Evolutionary conservation across 352 stramenopile genomes (phyloP), one percentile per base, ranked within the genome.

Genomic region (Peronospora destructor): DNA sequence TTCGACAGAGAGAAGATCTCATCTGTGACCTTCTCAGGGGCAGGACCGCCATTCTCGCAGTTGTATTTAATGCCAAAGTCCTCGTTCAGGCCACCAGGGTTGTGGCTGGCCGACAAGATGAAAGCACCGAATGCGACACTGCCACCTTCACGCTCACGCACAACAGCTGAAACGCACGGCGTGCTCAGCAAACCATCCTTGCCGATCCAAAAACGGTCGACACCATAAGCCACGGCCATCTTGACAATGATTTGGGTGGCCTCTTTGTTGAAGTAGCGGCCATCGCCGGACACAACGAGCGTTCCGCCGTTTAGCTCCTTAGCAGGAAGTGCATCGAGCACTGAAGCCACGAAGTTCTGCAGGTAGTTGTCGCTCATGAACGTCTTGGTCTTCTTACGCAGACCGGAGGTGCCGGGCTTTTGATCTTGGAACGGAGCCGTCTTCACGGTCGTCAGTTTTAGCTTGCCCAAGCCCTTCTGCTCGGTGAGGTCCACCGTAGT

Each of bases 31-130:
- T 96, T 93, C 73, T 99, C 96, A 6, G 91, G 89, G 14, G 96
- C 96, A 3, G 96, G 96, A 30, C 96, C 95, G 45, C 97, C 97
- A 80, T 99, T 99, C 63, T 96, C 87, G 45, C 68, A 95, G 76
- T 99, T 99, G 84, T 98, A 99, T 69, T 98, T 98, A 60, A 98
- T 97, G 45, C 97, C 97, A 65, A 99, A 99, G 75, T 99, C 96
- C 67, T 98, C 95, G 51, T 97, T 87, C 39, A 94, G 93, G 29
- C 96, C 97, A 66, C 96, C 97, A 30, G 97, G 96, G 80, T 99
- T 99, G 83, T 99, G 97, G 71, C 84, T 97, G 4, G 97, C 96
- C 16, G 95, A 98, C 43, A 99, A 60, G 42, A 99, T 97, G 61
- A 99, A 98, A 10, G 85, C 97, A 49, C 95, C 95, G 44, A 94